A percentile compares a stretch with the other conserved stretches of the same genome.
phyloP scores from a whole-genome alignment of 2,329 filamentous ascomycete genomes.

The Elsinoe fawcettii region DNA sequence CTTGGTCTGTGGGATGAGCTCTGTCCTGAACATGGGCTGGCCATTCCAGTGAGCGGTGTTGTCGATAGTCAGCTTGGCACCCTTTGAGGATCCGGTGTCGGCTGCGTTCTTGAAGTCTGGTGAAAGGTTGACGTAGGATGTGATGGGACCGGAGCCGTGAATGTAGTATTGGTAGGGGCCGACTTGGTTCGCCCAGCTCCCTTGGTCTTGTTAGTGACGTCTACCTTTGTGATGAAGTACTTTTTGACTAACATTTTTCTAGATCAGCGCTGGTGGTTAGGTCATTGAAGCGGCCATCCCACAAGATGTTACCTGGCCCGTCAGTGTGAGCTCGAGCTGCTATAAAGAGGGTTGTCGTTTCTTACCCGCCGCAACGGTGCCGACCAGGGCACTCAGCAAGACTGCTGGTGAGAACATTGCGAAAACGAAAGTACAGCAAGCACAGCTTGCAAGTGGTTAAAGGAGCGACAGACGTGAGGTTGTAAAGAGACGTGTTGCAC shows the following conservation, averaged over 20 bases:
- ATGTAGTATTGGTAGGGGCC: slow-evolving; percentile 71
- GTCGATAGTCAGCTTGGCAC: slow-evolving; percentile 60
- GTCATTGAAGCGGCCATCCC: slow-evolving; percentile 61
- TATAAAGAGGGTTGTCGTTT: not conserved
- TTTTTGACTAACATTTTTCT: slow-evolving; percentile 36
- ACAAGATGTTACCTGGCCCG: slow-evolving; percentile 43
- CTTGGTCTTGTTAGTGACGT: slow-evolving; percentile 21
- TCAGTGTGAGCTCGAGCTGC: not conserved
- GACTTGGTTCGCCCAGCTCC: slow-evolving; percentile 62
- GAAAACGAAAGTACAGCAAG: slow-evolving; percentile 14
- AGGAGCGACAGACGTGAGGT: slow-evolving; percentile 8
- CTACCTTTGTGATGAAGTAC: not conserved
- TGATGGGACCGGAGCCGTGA: slow-evolving; percentile 52
- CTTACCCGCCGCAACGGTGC: slow-evolving; percentile 13
- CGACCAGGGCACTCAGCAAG: slow-evolving; percentile 9
- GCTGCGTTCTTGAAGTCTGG: slow-evolving; percentile 57
- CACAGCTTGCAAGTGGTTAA: slow-evolving; percentile 13
- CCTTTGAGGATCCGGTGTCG: slow-evolving; percentile 54
- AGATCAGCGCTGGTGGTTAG: slow-evolving; percentile 48
- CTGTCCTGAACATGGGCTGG: slow-evolving; percentile 63
- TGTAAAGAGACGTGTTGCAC: not conserved
- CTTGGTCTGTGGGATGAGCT: slow-evolving; percentile 63
- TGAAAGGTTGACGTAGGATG: slow-evolving; percentile 55
- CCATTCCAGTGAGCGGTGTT: slow-evolving; percentile 62
- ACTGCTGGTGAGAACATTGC: not conserved